These are phyloP conservation scores for Coffea eugenioides DNA, from an alignment of 257 asterid species.

Conservation along the genomic window DNA sequence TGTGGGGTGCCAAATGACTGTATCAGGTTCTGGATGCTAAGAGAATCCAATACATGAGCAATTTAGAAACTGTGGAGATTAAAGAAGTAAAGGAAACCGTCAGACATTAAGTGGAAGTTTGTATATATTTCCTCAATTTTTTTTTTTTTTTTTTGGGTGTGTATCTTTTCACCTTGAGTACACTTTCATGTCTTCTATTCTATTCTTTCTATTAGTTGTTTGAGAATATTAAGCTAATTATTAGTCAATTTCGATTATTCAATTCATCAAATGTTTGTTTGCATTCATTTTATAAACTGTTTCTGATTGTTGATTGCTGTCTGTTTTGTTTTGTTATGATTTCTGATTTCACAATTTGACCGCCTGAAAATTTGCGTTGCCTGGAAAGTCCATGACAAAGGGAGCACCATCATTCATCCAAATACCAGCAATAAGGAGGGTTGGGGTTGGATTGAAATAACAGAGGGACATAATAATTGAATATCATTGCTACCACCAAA, in stretches of 20 bases:
- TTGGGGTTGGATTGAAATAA: not conserved
- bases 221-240: not conserved
- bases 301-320: not conserved
- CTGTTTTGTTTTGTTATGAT: not conserved
- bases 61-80: not conserved
- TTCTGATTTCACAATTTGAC: not conserved
- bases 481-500: constrained; percentile 22
- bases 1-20: not conserved
- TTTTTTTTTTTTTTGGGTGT: not conserved
- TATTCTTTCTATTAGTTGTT: not conserved
- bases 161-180: not conserved
- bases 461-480: constrained; percentile 20
- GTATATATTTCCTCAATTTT: not conserved
- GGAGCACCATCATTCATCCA: constrained; percentile 11
- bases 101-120: no score
- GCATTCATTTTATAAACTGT: not conserved
- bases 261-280: not conserved
- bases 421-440: not conserved
- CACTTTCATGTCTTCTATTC: not conserved
- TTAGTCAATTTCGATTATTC: not conserved
- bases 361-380: not conserved
- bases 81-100: not conserved
- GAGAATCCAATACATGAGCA: not conserved
- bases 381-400: constrained; percentile 3
- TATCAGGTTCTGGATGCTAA: not conserved